These are phyloP conservation scores for Xylaria sp. DNA, from an alignment of 2,329 filamentous ascomycete genomes.

Conservation along the genomic window DNA sequence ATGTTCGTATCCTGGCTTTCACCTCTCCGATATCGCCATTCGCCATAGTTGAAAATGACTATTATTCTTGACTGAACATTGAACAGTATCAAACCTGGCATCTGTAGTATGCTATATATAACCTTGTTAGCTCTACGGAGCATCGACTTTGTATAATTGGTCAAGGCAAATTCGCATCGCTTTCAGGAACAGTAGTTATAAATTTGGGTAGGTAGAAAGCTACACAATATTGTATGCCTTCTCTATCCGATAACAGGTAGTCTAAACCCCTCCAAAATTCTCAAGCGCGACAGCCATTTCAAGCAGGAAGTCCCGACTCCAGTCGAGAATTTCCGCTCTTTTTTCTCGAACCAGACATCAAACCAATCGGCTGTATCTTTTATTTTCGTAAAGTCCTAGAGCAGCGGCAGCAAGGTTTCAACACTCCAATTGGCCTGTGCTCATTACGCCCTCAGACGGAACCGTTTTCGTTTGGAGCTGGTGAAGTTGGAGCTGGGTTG, in stretches of 20 bases:
- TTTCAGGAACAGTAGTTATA: neutral
- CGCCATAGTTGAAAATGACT: neutral
- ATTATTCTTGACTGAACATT: neutral
- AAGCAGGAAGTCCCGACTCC: neutral
- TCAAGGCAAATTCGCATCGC: neutral
- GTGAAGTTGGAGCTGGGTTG: constrained; percentile 19
- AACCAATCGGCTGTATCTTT: constrained; percentile 7
- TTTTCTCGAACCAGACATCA: neutral
- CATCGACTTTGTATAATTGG: neutral
- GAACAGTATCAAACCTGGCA: neutral
- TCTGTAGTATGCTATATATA: neutral
- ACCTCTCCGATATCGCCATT: constrained; percentile 30
- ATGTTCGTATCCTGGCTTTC: neutral
- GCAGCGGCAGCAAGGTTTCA: constrained; percentile 10
- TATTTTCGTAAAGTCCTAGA: neutral
- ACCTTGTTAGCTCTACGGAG: neutral
- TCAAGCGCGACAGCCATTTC: constrained; percentile 13
- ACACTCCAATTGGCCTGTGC: constrained; percentile 34
- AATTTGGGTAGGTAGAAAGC: neutral
- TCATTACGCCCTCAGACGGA: constrained; percentile 18
- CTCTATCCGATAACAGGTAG: neutral
- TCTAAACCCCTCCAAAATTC: constrained; percentile 3
- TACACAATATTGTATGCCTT: neutral
- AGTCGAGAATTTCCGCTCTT: constrained; percentile 14
- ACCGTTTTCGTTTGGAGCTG: constrained; percentile 27